A percentile compares a stretch with the other conserved stretches of the same genome.
These are phyloP conservation scores for Schizophyllum commune DNA, from an alignment of 1,284 basidiomycete genomes.

Conservation along the genomic window DNA sequence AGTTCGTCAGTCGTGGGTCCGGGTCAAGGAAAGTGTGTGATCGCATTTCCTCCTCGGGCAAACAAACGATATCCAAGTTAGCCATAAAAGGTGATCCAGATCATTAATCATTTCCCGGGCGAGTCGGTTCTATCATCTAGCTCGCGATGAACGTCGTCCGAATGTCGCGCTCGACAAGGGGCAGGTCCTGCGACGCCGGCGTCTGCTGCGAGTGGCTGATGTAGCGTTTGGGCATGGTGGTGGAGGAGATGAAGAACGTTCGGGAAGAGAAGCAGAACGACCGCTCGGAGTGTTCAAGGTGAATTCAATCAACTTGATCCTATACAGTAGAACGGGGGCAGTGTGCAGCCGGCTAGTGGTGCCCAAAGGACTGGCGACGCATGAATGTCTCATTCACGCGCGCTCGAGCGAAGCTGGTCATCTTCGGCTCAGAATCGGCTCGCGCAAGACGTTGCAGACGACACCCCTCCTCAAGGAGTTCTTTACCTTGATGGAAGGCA, in stretches of 20 bases:
- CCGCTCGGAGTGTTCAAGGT: too few species aligned
- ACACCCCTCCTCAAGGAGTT: constrained; percentile 65
- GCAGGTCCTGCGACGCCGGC: constrained; percentile 1
- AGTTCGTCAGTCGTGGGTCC: too few species aligned
- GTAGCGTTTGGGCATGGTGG: constrained; percentile 2
- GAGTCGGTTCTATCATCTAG: neutral
- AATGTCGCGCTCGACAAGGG: neutral
- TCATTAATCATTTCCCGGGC: too few species aligned
- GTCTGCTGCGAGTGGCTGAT: constrained; percentile 5
- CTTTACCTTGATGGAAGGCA: constrained; percentile 63
- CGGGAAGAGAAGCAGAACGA: neutral
- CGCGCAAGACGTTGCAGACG: constrained; percentile 59
- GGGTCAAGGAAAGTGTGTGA: too few species aligned
- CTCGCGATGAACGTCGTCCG: neutral
- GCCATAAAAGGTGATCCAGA: too few species aligned
- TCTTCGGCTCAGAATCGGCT: too few species aligned
- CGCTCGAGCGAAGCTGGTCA: constrained; percentile 82
- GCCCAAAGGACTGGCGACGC: constrained; percentile 78
- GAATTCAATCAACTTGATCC: too few species aligned
- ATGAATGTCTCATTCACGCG: constrained; percentile 97
- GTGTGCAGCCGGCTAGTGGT: too few species aligned
- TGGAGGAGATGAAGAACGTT: neutral
- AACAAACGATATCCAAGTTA: too few species aligned
- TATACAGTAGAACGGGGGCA: too few species aligned
- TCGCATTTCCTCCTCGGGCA: too few species aligned